Base-by-base conservation (phyloP, 352 stramenopile genomes). In the Globisporangium heterothallicum region DNA sequence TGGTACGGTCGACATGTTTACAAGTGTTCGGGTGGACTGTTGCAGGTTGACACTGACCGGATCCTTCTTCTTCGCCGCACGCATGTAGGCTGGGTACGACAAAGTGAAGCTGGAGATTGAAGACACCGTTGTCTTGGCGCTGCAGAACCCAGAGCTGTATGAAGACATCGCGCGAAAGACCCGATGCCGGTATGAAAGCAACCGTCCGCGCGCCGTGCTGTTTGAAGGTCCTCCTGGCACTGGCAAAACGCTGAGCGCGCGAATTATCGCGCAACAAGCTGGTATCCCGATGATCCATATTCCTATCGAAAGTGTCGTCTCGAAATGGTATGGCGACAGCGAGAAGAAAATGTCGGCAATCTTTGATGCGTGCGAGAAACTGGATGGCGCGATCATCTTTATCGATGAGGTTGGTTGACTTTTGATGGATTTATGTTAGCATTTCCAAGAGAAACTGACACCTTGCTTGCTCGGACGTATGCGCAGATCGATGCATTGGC, bases 271-370 rank as follows among this genome's bases (percentile, higher is more conserved):
- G 10, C 82, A 92, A 53, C 81, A 97, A 65, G 88, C 87, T 13
- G 88, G 92, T 6, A 86, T 96, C 32, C 92, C 92, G 14, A 90
- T 98, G 78, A 91, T 98, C 46, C 90, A 97, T 53, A 88, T 98
- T 53, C 86, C 88, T 0, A 94, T 97, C 30, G 92, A 98, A 63
- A 95, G 78, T 54, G 83, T 98, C 42, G 86, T 97, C 32, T 96
- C 85, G 25, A 97, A 97, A 61, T 97, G 85, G 84, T 98, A 97
- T 48, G 92, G 92, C 18, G 92, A 98, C 53, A 97, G 88, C 71
- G 91, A 98, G 60, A 97, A 97, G 67, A 94, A 95, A 46, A 90
- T 98, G 71, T 90, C 82, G 42, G 65, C 83, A n/a, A 97, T 98
- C 42, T 96, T 98, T 63, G 90, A 98, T 42, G 82, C 87, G 0